Conservation (phyloP, 345 rosid genomes). For the Hirschfeldia incana region DNA sequence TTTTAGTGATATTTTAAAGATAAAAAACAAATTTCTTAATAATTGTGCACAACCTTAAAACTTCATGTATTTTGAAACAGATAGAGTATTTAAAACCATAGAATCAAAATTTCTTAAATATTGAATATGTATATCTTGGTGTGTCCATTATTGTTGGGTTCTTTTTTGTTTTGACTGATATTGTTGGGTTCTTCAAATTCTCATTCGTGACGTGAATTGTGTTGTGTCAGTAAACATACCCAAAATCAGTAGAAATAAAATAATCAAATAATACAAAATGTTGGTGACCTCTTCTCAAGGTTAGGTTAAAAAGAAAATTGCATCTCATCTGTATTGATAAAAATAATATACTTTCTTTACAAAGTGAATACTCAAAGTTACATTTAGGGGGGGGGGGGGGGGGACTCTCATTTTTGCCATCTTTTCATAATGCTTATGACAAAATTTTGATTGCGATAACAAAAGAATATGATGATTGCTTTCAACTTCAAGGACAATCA, state of each 20-base stretch:
- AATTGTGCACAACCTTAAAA: too few relatives aligned
- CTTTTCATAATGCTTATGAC: not conserved
- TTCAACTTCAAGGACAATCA: not conserved
- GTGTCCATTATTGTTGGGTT: not conserved
- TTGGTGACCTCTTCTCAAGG: not conserved
- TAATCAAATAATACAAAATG: not conserved
- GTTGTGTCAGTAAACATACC: not conserved
- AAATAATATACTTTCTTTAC: not conserved
- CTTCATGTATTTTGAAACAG: too few relatives aligned
- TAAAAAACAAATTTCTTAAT: too few relatives aligned
- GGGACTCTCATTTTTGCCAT: not conserved
- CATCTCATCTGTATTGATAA: not conserved
- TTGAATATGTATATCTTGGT: not conserved
- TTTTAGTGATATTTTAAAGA: too few relatives aligned
- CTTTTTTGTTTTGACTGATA: too few relatives aligned
- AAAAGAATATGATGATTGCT: not conserved
- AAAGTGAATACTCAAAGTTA: not conserved
- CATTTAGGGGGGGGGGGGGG: too few relatives aligned
- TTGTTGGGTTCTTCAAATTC: not conserved
- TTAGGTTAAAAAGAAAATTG: not conserved
- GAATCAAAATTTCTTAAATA: not conserved
- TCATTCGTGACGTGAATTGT: not conserved
- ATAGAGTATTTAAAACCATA: not conserved
- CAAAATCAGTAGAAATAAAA: not conserved
- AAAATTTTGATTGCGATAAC: not conserved